These are phyloP conservation scores for Lasiosphaeria hispida DNA, from an alignment of 495 filamentous ascomycete genomes.

Conservation along the genomic window DNA sequence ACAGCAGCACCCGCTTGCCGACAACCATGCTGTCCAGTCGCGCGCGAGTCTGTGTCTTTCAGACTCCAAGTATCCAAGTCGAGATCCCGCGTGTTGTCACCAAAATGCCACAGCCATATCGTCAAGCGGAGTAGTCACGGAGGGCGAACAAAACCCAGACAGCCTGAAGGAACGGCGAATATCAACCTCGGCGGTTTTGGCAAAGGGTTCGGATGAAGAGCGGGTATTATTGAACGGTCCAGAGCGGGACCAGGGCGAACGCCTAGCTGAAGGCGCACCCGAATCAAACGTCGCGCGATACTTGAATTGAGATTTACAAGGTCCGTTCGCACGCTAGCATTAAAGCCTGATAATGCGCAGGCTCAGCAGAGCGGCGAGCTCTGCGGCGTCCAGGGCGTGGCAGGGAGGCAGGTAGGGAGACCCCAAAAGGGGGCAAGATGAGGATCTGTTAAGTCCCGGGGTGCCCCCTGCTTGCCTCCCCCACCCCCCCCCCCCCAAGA, in stretches of 20 bases:
- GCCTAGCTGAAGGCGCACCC: neutral
- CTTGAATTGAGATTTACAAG: conserved; percentile 8
- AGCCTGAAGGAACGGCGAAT: conserved; percentile 1
- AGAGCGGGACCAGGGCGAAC: neutral
- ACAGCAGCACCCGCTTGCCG: conserved; percentile 28
- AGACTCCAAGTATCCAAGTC: conserved; percentile 4
- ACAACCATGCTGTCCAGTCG: conserved; percentile 28
- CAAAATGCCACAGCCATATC: conserved; percentile 22
- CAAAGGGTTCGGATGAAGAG: conserved; percentile 13
- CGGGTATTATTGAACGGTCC: conserved; percentile 16
- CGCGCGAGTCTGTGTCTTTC: conserved; percentile 2
- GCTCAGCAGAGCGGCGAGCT: neutral
- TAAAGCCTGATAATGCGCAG: conserved; percentile 14
- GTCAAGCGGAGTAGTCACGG: conserved; percentile 1
- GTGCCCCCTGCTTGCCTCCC: conserved; percentile 19
- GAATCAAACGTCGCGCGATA: conserved; percentile 2
- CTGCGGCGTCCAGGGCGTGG: conserved; percentile 1
- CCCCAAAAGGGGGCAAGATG: conserved; percentile 25
- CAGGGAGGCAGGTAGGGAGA: conserved; percentile 6
- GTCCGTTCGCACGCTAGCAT: conserved; percentile 10
- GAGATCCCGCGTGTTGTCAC: conserved; percentile 14
- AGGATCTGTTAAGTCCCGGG: conserved; percentile 24
- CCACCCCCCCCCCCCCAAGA: conserved; percentile 18
- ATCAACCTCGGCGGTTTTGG: neutral
- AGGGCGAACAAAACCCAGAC: neutral